Evolutionary conservation across 352 stramenopile genomes (phyloP).

Genomic region (Phytophthora foliorum): DNA sequence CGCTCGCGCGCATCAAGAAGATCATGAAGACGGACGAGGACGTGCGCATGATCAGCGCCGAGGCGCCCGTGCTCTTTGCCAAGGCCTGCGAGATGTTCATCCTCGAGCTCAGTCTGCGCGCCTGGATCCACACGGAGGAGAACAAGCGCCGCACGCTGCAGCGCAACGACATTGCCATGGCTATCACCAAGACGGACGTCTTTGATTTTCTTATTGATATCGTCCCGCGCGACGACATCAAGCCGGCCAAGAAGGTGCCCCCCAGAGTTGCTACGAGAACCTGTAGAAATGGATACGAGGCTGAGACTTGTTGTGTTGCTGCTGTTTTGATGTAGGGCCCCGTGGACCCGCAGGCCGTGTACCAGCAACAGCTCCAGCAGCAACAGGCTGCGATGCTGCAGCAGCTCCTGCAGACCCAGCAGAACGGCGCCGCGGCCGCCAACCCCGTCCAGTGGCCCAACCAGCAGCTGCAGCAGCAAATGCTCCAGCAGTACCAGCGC

Average conservation of each 20-base stretch:
- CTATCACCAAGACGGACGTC: conserved; percentile 92
- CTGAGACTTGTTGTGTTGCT: conserved; percentile 1
- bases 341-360: conserved; percentile 78
- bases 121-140: conserved; percentile 93
- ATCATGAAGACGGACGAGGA: conserved; percentile 97
- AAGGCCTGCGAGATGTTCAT: conserved; percentile 97
- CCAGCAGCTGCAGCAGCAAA: conserved; percentile 88
- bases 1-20: conserved; percentile 95
- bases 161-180: conserved; percentile 91
- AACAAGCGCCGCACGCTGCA: conserved; percentile 95
- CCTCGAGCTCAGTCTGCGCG: conserved; percentile 89
- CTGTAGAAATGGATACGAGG: neutral
- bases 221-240: conserved; percentile 90
- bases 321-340: conserved; percentile 49
- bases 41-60: conserved; percentile 94
- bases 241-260: conserved; percentile 85
- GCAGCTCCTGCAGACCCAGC: conserved; percentile 88
- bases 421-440: conserved; percentile 61
- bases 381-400: conserved; percentile 91
- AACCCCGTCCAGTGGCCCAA: conserved; percentile 72
- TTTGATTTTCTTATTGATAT: conserved; percentile 96
- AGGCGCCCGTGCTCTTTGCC: conserved; percentile 93
- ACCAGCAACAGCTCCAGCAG: conserved; percentile 91
- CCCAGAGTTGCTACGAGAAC: neutral
- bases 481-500: conserved; percentile 90